A percentile compares a stretch with the other conserved stretches of the same genome.
Evolutionary conservation across 176 grass and related monocot genomes (phyloP).

Genomic region (Triticum urartu): DNA sequence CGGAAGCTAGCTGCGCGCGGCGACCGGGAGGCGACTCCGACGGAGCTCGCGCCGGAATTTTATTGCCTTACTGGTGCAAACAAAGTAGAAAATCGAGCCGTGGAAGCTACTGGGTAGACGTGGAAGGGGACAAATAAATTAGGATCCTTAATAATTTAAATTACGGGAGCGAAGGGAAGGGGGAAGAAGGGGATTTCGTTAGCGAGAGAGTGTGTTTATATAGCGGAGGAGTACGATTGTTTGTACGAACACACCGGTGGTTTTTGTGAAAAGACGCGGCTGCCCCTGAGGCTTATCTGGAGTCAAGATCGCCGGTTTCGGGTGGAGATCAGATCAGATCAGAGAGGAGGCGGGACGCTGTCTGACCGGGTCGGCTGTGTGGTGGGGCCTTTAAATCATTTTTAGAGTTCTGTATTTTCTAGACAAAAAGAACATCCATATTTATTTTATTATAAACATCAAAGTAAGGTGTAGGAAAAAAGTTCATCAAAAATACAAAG

Average conservation of each 20-base stretch:
- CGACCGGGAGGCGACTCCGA: conserved; percentile 1
- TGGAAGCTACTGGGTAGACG: neutral
- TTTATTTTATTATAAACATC: no score
- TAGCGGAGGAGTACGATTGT: neutral
- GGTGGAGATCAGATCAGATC: neutral
- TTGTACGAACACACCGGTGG: neutral
- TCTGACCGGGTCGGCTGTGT: neutral
- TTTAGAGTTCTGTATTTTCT: no score
- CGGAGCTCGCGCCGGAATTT: conserved; percentile 5
- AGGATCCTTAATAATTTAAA: conserved; percentile 19
- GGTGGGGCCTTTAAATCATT: no score
- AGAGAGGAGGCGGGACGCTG: neutral
- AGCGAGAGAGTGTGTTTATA: neutral
- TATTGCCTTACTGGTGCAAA: neutral
- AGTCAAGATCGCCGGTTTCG: neutral
- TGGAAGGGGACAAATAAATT: conserved; percentile 16
- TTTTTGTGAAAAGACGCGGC: neutral
- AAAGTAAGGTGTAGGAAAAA: no score
- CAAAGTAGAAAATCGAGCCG: neutral
- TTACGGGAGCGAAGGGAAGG: conserved; percentile 5
- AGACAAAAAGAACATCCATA: no score
- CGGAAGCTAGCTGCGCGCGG: neutral
- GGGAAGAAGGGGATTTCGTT: neutral
- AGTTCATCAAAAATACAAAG: no score
- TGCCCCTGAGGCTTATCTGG: neutral